These are phyloP conservation scores for Aspergillus quadricinctus DNA, from an alignment of 2,329 filamentous ascomycete species.

Conservation along the genomic window DNA sequence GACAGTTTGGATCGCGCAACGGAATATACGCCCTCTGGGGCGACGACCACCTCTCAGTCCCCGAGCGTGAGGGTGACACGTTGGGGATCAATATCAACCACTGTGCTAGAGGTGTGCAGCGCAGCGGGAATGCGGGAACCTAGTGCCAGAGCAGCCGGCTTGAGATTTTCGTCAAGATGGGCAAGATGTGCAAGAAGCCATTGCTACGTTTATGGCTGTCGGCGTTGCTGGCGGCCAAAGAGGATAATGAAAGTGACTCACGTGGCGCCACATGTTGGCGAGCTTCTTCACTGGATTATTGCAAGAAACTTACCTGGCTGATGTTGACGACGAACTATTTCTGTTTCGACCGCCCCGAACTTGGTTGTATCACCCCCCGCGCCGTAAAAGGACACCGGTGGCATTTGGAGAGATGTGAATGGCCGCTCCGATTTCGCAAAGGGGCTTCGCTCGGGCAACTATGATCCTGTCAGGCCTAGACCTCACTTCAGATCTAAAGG, in stretches of 20 bases:
- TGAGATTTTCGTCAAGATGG: slow-evolving; percentile 50
- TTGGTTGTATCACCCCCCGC: slow-evolving; percentile 44
- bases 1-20: slow-evolving; percentile 24
- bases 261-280: slow-evolving; percentile 26
- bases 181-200: slow-evolving; percentile 51
- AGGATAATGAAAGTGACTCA: slow-evolving; percentile 8
- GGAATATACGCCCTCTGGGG: slow-evolving; percentile 52
- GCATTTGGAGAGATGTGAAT: slow-evolving; percentile 61
- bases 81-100: slow-evolving; percentile 42
- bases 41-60: slow-evolving; percentile 45
- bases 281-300: slow-evolving; percentile 16
- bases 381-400: slow-evolving; percentile 51
- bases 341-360: slow-evolving; percentile 36
- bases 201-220: slow-evolving; percentile 19
- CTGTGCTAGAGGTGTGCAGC: slow-evolving; percentile 42
- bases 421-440: slow-evolving; percentile 56
- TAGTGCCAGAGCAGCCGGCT: slow-evolving; percentile 40
- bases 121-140: slow-evolving; percentile 37
- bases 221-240: background rate
- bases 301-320: slow-evolving; percentile 21
- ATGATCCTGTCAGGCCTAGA: background rate
- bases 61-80: slow-evolving; percentile 43
- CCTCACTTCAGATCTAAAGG: too few species aligned
- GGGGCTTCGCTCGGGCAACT: slow-evolving; percentile 55
- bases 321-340: slow-evolving; percentile 16